These are phyloP conservation scores for Fraxinus baroniana DNA, from an alignment of 305 asterid genomes.

Conservation along the genomic window DNA sequence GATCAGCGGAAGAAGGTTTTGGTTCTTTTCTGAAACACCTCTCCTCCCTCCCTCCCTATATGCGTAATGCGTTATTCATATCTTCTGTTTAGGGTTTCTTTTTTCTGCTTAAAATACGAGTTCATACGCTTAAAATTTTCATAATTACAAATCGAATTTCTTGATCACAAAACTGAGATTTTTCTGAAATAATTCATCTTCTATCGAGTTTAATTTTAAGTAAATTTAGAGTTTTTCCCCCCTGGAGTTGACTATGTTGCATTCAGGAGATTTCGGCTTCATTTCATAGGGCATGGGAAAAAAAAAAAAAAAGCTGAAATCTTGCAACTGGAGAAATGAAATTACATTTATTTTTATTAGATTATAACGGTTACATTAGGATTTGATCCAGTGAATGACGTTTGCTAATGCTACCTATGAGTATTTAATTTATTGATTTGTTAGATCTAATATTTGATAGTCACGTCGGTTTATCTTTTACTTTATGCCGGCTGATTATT, in stretches of 20 bases:
- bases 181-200: background rate
- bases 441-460: constrained; percentile 10
- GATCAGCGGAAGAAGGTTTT: constrained; percentile 9
- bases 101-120: background rate
- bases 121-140: background rate
- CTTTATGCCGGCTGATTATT: constrained; percentile 7
- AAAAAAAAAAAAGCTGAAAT: background rate
- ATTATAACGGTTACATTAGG: background rate
- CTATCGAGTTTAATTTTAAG: constrained; percentile 8
- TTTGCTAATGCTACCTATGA: background rate
- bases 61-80: background rate
- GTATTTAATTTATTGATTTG: constrained; percentile 13
- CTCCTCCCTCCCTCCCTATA: background rate
- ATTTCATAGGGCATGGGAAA: background rate
- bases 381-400: background rate
- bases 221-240: background rate
- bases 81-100: background rate
- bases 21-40: background rate
- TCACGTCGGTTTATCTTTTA: background rate
- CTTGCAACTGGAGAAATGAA: background rate
- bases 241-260: background rate
- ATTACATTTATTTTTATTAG: background rate
- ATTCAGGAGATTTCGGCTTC: constrained; percentile 7
- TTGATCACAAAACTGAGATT: background rate
- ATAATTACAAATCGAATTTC: constrained; percentile 5